Conservation (phyloP, 2,329 filamentous ascomycete genomes). For the Ophiocordyceps polyrhachis-furcata region DNA sequence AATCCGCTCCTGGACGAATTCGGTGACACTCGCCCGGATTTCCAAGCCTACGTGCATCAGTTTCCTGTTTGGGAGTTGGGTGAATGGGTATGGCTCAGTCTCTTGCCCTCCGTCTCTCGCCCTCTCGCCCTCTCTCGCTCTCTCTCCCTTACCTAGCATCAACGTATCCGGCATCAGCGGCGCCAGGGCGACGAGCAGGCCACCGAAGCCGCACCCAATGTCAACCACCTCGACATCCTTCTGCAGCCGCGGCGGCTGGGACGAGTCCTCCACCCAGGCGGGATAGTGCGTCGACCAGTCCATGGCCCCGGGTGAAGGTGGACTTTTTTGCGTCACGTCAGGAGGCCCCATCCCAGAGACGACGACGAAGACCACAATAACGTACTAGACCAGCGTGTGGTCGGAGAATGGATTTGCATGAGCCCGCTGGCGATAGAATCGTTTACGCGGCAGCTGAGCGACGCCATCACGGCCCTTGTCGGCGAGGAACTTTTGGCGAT, state of each 20-base stretch:
- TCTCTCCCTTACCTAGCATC: conserved; percentile 46
- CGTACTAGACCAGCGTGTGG: conserved; percentile 71
- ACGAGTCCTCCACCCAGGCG: conserved; percentile 34
- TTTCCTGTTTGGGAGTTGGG: background rate
- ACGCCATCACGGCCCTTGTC: conserved; percentile 30
- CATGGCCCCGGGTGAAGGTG: conserved; percentile 63
- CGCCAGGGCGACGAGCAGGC: conserved; percentile 68
- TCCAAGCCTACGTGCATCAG: conserved; percentile 48
- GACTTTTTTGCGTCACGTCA: conserved; percentile 30
- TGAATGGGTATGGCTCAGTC: background rate
- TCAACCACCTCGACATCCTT: conserved; percentile 82
- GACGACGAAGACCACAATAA: background rate
- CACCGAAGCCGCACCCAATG: conserved; percentile 93
- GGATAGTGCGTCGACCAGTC: conserved; percentile 81
- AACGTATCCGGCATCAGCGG: conserved; percentile 66
- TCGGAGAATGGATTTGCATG: conserved; percentile 98
- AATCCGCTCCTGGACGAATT: conserved; percentile 80
- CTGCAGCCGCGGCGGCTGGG: conserved; percentile 10
- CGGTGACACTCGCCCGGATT: conserved; percentile 75
- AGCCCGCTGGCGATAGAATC: conserved; percentile 87
- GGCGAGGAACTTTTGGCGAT: conserved; percentile 47
- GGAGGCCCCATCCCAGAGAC: background rate
- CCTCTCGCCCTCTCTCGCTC: too few relatives aligned
- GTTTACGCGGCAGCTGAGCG: conserved; percentile 67
- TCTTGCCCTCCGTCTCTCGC: too few relatives aligned